These are phyloP conservation scores for Paramyrothecium roridum DNA, from an alignment of 2,329 filamentous ascomycete genomes.

Conservation along the genomic window DNA sequence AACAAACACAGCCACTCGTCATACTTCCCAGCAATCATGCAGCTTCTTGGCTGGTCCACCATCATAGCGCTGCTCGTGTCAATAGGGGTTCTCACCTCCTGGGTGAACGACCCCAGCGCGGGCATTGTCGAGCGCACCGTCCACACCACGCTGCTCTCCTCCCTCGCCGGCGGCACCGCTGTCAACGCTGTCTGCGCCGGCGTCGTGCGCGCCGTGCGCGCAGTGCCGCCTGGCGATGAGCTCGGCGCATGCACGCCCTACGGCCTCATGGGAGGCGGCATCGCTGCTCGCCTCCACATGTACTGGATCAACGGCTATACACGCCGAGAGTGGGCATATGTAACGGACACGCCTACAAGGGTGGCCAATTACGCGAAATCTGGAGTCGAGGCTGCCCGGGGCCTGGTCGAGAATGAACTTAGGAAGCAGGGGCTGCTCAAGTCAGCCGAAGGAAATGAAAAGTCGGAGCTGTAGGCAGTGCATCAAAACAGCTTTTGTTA, in stretches of 20 bases:
- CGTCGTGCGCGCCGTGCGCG: background rate
- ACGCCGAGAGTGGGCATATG: background rate
- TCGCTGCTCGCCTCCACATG: constrained; percentile 1
- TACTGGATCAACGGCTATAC: constrained; percentile 2
- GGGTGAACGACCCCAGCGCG: background rate
- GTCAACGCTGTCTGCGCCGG: constrained; percentile 1
- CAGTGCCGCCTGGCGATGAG: constrained; percentile 1
- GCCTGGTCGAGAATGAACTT: background rate
- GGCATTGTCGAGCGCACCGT: constrained; percentile 2
- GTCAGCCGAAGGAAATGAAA: background rate
- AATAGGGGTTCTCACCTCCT: background rate
- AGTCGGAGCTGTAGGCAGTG: background rate
- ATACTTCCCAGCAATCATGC: background rate
- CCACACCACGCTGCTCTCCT: background rate
- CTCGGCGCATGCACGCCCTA: background rate
- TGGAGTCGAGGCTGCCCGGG: background rate
- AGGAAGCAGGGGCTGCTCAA: background rate
- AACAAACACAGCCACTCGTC: no score
- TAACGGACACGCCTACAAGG: background rate
- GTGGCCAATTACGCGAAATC: background rate
- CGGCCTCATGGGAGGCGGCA: background rate
- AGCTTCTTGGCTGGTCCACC: background rate
- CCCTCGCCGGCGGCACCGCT: background rate
- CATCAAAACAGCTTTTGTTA: no score
- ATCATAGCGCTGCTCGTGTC: background rate